A percentile compares a stretch with the other conserved stretches of the same genome.
These are phyloP conservation scores for Dovyalis caffra DNA, from an alignment of 345 rosid species.

Conservation along the genomic window DNA sequence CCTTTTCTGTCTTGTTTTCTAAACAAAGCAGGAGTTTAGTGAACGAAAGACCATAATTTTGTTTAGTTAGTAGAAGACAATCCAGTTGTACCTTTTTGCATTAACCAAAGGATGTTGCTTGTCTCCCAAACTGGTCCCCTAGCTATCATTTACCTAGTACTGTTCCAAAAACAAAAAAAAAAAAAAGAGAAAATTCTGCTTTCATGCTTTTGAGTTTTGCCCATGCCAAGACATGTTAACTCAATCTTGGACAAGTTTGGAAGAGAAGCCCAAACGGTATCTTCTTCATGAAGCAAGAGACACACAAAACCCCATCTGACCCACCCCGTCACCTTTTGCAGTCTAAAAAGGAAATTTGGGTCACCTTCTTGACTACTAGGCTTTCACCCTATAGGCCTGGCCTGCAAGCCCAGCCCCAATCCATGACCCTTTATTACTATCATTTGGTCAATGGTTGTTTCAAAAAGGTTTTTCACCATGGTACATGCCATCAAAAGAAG, in stretches of 20 bases:
- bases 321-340: neutral
- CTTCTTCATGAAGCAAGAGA: neutral
- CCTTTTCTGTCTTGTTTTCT: neutral
- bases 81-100: too few species aligned
- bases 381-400: neutral
- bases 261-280: neutral
- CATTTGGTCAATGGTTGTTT: neutral
- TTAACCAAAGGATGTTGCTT: neutral
- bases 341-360: neutral
- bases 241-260: neutral
- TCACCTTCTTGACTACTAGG: neutral
- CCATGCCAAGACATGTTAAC: neutral
- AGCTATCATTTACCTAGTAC: too few species aligned
- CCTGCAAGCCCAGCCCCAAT: neutral
- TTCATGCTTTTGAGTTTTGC: too few species aligned
- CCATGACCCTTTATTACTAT: neutral
- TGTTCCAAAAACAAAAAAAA: too few species aligned
- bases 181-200: neutral
- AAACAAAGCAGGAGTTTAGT: neutral
- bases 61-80: neutral
- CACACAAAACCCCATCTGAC: neutral
- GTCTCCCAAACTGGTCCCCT: neutral
- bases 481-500: slow-evolving; percentile 35
- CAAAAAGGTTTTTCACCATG: neutral
- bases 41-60: neutral